A percentile compares a stretch with the other conserved stretches of the same genome.
Conservation (phyloP, 2,329 filamentous ascomycete genomes). For the Fusarium begoniae region DNA sequence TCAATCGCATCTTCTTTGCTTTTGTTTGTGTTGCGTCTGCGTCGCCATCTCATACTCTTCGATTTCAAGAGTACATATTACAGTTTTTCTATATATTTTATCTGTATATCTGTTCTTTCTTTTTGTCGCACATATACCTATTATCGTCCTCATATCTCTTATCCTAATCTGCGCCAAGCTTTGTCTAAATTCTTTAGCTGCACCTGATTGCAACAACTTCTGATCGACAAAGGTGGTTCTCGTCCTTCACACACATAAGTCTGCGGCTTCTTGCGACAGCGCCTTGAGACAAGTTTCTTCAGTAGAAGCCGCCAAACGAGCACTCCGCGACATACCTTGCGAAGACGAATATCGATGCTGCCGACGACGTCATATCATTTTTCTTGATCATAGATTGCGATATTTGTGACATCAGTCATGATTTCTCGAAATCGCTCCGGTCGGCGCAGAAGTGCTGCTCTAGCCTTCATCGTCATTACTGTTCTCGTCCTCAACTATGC, state of each 20-base stretch:
- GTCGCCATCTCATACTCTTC: background rate
- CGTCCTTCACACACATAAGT: background rate
- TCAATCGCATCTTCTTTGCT: slow-evolving; percentile 9
- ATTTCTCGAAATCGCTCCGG: slow-evolving; percentile 27
- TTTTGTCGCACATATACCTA: background rate
- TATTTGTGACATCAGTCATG: slow-evolving; percentile 19
- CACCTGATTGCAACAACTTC: background rate
- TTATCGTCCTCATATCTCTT: background rate
- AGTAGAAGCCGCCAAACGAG: background rate
- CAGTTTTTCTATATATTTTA: background rate
- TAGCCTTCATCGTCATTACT: slow-evolving; percentile 7
- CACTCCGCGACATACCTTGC: background rate
- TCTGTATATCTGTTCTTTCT: background rate
- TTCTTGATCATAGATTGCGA: background rate
- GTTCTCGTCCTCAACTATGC: slow-evolving; percentile 19
- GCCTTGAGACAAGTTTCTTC: background rate
- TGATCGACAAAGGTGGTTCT: background rate
- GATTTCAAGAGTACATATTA: slow-evolving; percentile 9
- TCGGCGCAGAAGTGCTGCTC: slow-evolving; percentile 22
- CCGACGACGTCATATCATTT: slow-evolving; percentile 16
- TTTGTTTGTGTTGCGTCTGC: background rate
- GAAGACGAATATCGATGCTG: background rate
- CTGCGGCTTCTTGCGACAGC: background rate
- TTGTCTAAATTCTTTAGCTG: slow-evolving; percentile 6
- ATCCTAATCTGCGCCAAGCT: background rate